Conservation (phyloP, 2,329 filamentous ascomycete genomes). For the Colletotrichum paranaense region DNA sequence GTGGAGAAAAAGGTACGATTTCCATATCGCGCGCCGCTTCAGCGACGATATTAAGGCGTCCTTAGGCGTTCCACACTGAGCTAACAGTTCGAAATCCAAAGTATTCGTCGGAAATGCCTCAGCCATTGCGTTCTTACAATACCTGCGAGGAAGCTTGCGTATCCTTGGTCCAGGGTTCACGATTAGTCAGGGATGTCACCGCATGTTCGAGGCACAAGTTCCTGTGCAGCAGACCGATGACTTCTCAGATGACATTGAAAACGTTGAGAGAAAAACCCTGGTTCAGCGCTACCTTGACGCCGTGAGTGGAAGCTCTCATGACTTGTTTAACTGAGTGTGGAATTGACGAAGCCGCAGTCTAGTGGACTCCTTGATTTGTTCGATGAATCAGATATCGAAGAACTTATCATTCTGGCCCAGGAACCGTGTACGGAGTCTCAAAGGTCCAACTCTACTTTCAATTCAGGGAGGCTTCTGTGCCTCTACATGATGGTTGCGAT, state of each 20-base stretch:
- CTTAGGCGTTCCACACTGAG: not conserved
- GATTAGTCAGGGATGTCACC: constrained; percentile 59
- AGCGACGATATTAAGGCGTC: not conserved
- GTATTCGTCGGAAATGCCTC: constrained; percentile 63
- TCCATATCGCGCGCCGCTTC: too few species aligned
- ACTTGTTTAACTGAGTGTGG: not conserved
- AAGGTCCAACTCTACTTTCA: not conserved
- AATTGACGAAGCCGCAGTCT: constrained; percentile 38
- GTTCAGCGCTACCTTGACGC: constrained; percentile 18
- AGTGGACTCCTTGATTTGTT: constrained; percentile 49
- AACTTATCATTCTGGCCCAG: not conserved
- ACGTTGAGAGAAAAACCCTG: not conserved
- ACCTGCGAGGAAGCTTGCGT: constrained; percentile 59
- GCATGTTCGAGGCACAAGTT: constrained; percentile 62
- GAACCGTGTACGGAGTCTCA: not conserved
- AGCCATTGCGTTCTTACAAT: constrained; percentile 66
- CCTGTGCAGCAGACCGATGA: not conserved
- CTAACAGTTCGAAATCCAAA: constrained; percentile 35
- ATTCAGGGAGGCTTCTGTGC: not conserved
- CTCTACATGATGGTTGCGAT: constrained; percentile 62
- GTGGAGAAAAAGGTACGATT: constrained; percentile 7
- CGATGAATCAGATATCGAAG: constrained; percentile 19
- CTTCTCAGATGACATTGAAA: constrained; percentile 6
- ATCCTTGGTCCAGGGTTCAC: constrained; percentile 68
- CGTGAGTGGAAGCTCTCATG: not conserved